These are phyloP conservation scores for Bruguiera hainesii DNA, from an alignment of 441 rosid genomes.

Conservation along the genomic window DNA sequence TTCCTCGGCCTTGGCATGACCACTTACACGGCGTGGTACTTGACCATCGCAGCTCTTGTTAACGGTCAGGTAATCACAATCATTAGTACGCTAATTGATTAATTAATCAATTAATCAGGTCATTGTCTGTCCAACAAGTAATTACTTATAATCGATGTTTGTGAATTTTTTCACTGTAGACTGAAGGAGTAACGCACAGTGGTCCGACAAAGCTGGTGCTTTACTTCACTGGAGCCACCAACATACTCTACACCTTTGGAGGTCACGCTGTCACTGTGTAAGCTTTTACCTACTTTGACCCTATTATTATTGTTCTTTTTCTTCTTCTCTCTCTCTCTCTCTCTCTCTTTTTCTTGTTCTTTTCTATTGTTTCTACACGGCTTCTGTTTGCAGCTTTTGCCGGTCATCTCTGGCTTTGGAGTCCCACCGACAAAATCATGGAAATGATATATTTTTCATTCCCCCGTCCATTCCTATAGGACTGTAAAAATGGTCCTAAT, in stretches of 20 bases:
- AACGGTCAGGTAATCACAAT: slow-evolving; percentile 68
- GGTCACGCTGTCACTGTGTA: slow-evolving; percentile 99
- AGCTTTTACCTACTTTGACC: slow-evolving; percentile 24
- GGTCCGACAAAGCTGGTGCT: slow-evolving; percentile 82
- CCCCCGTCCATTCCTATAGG: slow-evolving; percentile 10
- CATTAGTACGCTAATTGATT: no score
- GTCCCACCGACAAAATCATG: slow-evolving; percentile 43
- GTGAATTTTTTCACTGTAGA: slow-evolving; percentile 27
- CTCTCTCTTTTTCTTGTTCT: background rate
- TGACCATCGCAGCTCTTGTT: slow-evolving; percentile 66
- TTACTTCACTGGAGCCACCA: slow-evolving; percentile 98
- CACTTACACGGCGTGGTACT: slow-evolving; percentile 97
- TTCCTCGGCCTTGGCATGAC: slow-evolving; percentile 98
- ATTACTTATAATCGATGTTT: no score
- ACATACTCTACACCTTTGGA: slow-evolving; percentile 91
- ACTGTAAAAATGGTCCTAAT: slow-evolving; percentile 18
- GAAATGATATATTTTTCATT: slow-evolving; percentile 19
- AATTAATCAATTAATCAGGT: no score
- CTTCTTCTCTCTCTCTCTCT: slow-evolving; percentile 1
- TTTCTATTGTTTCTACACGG: slow-evolving; percentile 45
- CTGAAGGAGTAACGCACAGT: slow-evolving; percentile 58
- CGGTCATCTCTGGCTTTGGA: slow-evolving; percentile 40
- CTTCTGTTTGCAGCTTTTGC: slow-evolving; percentile 96
- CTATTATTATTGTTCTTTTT: background rate
- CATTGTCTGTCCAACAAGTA: no score